These are phyloP conservation scores for Sphaerulina populicola DNA, from an alignment of 2,329 filamentous ascomycete genomes.

Conservation along the genomic window DNA sequence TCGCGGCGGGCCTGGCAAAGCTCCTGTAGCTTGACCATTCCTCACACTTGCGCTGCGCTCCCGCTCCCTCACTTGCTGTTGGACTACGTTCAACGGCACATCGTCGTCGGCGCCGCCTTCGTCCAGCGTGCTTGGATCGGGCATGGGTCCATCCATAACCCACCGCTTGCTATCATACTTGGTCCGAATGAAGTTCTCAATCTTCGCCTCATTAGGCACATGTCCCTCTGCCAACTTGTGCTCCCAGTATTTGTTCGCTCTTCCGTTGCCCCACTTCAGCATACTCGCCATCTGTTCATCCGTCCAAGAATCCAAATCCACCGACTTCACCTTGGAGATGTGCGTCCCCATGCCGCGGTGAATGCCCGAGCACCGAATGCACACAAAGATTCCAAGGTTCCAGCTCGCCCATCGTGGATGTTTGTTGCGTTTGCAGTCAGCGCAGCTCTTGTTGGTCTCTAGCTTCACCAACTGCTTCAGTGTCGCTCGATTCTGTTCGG, in stretches of 20 bases:
- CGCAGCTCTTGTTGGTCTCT: constrained; percentile 91
- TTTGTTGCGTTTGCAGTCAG: constrained; percentile 98
- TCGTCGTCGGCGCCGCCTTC: constrained; percentile 70
- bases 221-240: constrained; percentile 85
- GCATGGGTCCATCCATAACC: constrained; percentile 96
- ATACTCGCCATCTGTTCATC: constrained; percentile 95
- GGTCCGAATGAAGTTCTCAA: constrained; percentile 98
- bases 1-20: constrained; percentile 13
- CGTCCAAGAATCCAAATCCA: constrained; percentile 96
- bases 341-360: constrained; percentile 98
- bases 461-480: constrained; percentile 93
- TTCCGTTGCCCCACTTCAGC: constrained; percentile 87
- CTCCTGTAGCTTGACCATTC: constrained; percentile 22
- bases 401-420: constrained; percentile 98
- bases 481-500: constrained; percentile 85
- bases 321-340: constrained; percentile 95
- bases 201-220: constrained; percentile 91
- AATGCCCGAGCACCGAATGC: constrained; percentile 93
- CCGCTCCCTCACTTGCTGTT: constrained; percentile 59
- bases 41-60: constrained; percentile 36
- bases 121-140: constrained; percentile 82
- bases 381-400: constrained; percentile 96
- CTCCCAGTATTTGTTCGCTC: constrained; percentile 99
- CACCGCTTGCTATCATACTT: constrained; percentile 98
- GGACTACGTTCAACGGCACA: constrained; percentile 58